Evolutionary conservation across 176 grass and related monocot species (phyloP).

Genomic region (Carex scoparia): DNA sequence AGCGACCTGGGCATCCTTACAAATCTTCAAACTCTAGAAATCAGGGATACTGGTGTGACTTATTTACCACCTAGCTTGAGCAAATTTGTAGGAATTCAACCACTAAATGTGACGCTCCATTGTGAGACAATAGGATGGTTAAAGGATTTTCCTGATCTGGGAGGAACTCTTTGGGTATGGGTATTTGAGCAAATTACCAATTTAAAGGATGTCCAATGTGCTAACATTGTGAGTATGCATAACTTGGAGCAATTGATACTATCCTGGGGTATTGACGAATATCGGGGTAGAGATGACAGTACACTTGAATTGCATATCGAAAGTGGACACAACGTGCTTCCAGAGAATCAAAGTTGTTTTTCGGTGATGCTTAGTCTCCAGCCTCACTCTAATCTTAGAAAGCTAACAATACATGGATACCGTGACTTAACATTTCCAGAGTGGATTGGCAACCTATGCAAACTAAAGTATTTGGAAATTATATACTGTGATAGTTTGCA

Average conservation of each 20-base stretch:
- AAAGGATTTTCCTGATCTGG: background rate
- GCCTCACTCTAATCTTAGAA: background rate
- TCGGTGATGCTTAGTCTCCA: background rate
- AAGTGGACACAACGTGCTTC: background rate
- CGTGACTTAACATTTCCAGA: background rate
- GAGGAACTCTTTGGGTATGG: background rate
- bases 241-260: background rate
- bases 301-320: fast-evolving
- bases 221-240: background rate
- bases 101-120: background rate
- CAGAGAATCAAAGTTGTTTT: background rate
- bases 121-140: background rate
- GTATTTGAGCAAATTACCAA: no score
- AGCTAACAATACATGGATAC: background rate
- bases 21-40: background rate
- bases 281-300: no score
- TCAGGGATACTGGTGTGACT: background rate
- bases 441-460: background rate
- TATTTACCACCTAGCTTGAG: background rate
- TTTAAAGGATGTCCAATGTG: background rate
- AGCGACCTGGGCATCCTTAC: background rate
- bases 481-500: background rate
- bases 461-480: background rate
- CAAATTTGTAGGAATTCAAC: background rate
- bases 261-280: no score